Conservation (phyloP, 371 early-diverging fungal genomes). For the Dinochytrium kinnereticum region DNA sequence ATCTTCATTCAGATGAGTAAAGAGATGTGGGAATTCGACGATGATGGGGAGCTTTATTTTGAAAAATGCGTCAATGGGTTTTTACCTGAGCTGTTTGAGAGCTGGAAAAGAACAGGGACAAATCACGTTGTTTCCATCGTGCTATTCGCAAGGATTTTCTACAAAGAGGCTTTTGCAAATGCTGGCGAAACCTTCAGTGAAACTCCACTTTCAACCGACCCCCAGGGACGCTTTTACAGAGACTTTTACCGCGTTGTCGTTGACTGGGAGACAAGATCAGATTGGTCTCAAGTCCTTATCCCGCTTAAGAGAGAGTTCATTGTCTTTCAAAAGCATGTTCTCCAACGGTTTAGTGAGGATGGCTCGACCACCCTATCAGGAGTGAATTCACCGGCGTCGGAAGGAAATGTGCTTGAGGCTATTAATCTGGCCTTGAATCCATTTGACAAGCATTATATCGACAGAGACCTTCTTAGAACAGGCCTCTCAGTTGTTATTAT, state of each 20-base stretch:
- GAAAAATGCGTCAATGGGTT: slow-evolving; percentile 91
- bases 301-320: slow-evolving; percentile 78
- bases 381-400: slow-evolving; percentile 64
- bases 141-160: slow-evolving; percentile 87
- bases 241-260: slow-evolving; percentile 95
- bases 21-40: slow-evolving; percentile 97
- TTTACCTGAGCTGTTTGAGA: slow-evolving; percentile 83
- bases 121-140: slow-evolving; percentile 97
- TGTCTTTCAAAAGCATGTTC: slow-evolving; percentile 77
- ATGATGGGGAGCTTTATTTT: slow-evolving; percentile 91
- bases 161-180: slow-evolving; percentile 32
- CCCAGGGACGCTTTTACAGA: slow-evolving; percentile 57
- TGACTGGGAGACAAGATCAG: slow-evolving; percentile 88
- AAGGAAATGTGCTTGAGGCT: slow-evolving; percentile 94
- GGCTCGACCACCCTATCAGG: slow-evolving; percentile 61
- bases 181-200: slow-evolving; percentile 15
- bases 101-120: slow-evolving; percentile 83
- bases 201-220: slow-evolving; percentile 26
- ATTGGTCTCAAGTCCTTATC: slow-evolving; percentile 82
- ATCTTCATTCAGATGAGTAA: slow-evolving; percentile 93
- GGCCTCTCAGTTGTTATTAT: slow-evolving; percentile 91
- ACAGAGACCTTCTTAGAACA: slow-evolving; percentile 90
- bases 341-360: slow-evolving; percentile 55
- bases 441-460: slow-evolving; percentile 90
- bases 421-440: slow-evolving; percentile 94